These are phyloP conservation scores for Cyberlindnera nakhonratchasimensis DNA, from an alignment of 805 yeast species.

Conservation along the genomic window DNA sequence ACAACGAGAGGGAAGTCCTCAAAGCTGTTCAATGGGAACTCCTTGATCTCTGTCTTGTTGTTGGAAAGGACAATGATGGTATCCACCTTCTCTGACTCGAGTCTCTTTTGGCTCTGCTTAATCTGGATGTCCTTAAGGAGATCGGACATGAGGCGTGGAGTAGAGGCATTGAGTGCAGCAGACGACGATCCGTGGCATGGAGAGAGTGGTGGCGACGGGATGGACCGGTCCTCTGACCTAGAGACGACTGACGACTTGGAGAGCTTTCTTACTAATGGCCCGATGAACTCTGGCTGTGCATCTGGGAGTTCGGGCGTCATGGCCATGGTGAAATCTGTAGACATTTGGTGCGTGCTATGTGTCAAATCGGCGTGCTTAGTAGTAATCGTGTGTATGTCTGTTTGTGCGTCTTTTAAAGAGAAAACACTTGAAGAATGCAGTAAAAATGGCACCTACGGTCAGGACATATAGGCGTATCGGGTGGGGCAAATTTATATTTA, in stretches of 20 bases:
- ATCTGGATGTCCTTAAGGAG: conserved; percentile 22
- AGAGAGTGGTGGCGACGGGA: conserved; percentile 45
- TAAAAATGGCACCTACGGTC: too few relatives aligned
- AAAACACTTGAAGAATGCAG: too few relatives aligned
- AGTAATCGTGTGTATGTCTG: background rate
- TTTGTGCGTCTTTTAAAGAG: too few relatives aligned
- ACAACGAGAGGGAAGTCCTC: conserved; percentile 45
- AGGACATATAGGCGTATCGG: too few relatives aligned
- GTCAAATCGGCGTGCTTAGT: too few relatives aligned
- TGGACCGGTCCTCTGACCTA: conserved; percentile 29
- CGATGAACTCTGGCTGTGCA: conserved; percentile 12
- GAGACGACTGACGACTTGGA: conserved; percentile 24
- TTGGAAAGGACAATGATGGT: conserved; percentile 17
- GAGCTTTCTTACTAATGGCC: conserved; percentile 24
- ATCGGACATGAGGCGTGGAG: conserved; percentile 14
- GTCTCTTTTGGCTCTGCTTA: conserved; percentile 16
- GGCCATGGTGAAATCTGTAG: conserved; percentile 19
- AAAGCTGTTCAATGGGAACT: conserved; percentile 48
- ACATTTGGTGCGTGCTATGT: conserved; percentile 7
- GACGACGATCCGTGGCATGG: conserved; percentile 32
- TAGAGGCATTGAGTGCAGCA: conserved; percentile 7
- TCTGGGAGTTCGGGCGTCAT: conserved; percentile 27
- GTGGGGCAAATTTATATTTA: background rate
- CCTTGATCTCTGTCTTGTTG: conserved; percentile 17
- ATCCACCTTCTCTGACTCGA: conserved; percentile 11